Evolutionary conservation across 2,329 filamentous ascomycete species (phyloP), one percentile per base, ranked within the genome.

Genomic region (Cordyceps tenuipes): DNA sequence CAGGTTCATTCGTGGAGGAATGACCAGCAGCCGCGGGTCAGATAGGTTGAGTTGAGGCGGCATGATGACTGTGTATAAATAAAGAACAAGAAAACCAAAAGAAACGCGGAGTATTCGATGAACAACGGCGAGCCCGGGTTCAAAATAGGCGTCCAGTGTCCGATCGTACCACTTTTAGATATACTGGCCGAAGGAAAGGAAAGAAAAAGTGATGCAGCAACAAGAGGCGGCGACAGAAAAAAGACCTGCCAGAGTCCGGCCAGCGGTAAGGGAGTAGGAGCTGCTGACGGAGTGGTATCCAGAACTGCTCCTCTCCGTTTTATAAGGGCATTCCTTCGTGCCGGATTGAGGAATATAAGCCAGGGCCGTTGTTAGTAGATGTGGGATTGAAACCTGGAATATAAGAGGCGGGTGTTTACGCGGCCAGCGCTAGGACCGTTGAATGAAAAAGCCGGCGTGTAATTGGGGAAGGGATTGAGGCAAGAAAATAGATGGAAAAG

Each of bases 1-100:
- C 65, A 86, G 75, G 68, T 83, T 86, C 63, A 87, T 76, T 49
- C 81, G 76, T 56, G 83, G 81, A 41, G 81, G 77, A 19, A 77
- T 75, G 58, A 82, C 72, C 65, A 82, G 76, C 70, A 82, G 77
- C 66, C 79, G 82, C 65, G 75, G 70, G 59, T 72, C 69, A 57
- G 75, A 73, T 63, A 81, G 69, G 65, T 80, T 76, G 62, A 82
- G 70, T 57, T 73, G 72, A 51, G 77, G 73, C 60, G 75, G 71
- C 78, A 83, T 82, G 44, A n/a, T 51, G 47, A 49, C 10, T 49
- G 23, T 34, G 53, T 50, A 54, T 23, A 63, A 63, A 55, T 63
- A 61, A 64, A 59, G 62, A 43, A 2, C 61, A 64, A 59, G 62
- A 43, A n/a, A 17, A 43, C 8, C 60, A 63, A 62, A 63, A 41